These are phyloP conservation scores for Aegilops bicornis DNA, from an alignment of 176 grass and related monocot genomes.

Conservation along the genomic window DNA sequence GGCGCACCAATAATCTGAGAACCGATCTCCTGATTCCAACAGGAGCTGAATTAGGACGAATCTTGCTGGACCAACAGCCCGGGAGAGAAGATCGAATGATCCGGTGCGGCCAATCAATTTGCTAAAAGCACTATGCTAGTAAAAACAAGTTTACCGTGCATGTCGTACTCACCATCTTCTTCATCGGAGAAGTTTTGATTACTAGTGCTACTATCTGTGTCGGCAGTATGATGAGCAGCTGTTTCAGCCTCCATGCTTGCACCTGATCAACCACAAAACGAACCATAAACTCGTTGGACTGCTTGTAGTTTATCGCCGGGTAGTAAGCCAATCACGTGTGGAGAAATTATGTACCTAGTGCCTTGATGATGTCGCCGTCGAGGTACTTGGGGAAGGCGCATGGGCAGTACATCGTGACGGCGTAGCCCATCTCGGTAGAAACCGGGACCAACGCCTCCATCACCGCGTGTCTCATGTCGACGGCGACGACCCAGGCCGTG, in stretches of 20 bases:
- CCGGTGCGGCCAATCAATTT: too few species aligned
- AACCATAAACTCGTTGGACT: neutral
- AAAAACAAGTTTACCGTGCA: neutral
- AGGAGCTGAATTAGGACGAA: too few species aligned
- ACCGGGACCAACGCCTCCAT: neutral
- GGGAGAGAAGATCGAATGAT: too few species aligned
- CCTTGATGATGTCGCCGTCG: neutral
- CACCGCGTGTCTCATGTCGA: neutral
- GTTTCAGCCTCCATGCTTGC: neutral
- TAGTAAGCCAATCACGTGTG: neutral
- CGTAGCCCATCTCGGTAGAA: neutral
- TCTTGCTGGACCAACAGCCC: too few species aligned
- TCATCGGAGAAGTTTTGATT: neutral
- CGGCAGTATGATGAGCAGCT: neutral
- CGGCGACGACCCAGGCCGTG: neutral
- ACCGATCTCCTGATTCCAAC: too few species aligned
- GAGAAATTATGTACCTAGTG: neutral
- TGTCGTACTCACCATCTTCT: neutral
- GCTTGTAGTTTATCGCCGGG: neutral
- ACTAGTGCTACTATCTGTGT: neutral
- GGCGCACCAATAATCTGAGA: too few species aligned
- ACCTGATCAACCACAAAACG: neutral
- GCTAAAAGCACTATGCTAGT: too few species aligned
- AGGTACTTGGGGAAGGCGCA: neutral
- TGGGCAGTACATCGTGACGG: neutral